Evolutionary conservation across 768 basidiomycete species (phyloP), one percentile per base, ranked within the genome.

Genomic region (Lactifluus rugatus): DNA sequence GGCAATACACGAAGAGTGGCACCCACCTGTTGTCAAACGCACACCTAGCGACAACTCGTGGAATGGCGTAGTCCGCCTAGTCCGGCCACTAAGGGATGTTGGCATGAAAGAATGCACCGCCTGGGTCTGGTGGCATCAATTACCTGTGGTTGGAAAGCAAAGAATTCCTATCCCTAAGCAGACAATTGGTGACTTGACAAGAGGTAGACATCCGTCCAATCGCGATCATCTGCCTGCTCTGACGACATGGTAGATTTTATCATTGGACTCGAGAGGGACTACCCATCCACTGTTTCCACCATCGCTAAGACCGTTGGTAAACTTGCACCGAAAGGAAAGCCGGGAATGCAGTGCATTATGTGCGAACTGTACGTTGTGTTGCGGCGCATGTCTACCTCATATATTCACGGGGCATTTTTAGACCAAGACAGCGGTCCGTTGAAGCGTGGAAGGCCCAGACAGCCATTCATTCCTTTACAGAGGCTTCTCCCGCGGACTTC

Each of bases 281-380:
- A 86, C 68, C 90, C 90, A 3, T 89, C 89, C 0, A 93, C 90
- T 0, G 90, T 92, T 11, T 90, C 88, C 8, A 83, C 90, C 0
- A 87, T 93, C 50, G 82, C 82, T 23, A 80, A 86, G 36, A 92
- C 90, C 1, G 89, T 87, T 65, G 82, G 77, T 5, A 93, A 93
- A 70, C 70, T 93, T 26, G 77, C 82, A 9, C 82, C 90, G 0
- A 90, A 86, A 67, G 70, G 78, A 53, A 73, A 70, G 2, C 71
- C 81, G 0, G 70, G 70, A 8, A 75, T 73, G 0, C 66, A 63
- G 7, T 92, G 89, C 66, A 64, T 78, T 13, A 67, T 90, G 6
- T 92, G 89, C 66, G 77, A 82, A 65, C 75, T 87, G 87, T 86
- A 51, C 26, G 26, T 52, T 3, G 42, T 36, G 25, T 10, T 36